phyloP scores from a whole-genome alignment of 2,329 filamentous ascomycete species.

The Hypoxylon sp. region DNA sequence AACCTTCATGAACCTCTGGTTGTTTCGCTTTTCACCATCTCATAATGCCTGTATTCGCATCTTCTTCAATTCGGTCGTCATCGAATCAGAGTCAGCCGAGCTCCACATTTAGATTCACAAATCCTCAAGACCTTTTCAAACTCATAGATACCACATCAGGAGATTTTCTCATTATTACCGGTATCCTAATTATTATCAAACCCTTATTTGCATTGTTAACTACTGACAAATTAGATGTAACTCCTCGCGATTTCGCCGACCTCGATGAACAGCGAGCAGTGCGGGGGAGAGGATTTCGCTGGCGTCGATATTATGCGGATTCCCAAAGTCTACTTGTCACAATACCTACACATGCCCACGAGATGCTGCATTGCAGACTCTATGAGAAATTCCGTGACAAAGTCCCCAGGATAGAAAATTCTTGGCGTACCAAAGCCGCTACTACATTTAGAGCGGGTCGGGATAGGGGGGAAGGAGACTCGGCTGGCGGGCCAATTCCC shows the following conservation, averaged over 20 bases:
- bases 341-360: constrained; percentile 11
- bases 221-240: constrained; percentile 8
- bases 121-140: constrained; percentile 12
- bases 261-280: constrained; percentile 13
- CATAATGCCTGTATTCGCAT: neutral
- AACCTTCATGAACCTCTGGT: constrained; percentile 1
- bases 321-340: constrained; percentile 8
- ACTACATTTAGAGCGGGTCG: constrained; percentile 12
- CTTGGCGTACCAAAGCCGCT: constrained; percentile 8
- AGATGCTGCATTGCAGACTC: constrained; percentile 13
- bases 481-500: constrained; percentile 14
- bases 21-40: constrained; percentile 2
- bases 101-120: constrained; percentile 7
- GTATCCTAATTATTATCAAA: constrained; percentile 8
- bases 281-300: constrained; percentile 7
- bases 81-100: neutral
- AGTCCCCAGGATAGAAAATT: neutral
- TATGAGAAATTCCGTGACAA: constrained; percentile 6
- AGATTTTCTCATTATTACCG: constrained; percentile 16
- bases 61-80: neutral
- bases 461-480: constrained; percentile 9
- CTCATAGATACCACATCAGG: constrained; percentile 8
- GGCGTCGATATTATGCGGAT: constrained; percentile 11
- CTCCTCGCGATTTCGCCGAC: constrained; percentile 11
- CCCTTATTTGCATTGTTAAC: neutral